Conservation (phyloP, 306 rosid genomes). For the Inga laurina region DNA sequence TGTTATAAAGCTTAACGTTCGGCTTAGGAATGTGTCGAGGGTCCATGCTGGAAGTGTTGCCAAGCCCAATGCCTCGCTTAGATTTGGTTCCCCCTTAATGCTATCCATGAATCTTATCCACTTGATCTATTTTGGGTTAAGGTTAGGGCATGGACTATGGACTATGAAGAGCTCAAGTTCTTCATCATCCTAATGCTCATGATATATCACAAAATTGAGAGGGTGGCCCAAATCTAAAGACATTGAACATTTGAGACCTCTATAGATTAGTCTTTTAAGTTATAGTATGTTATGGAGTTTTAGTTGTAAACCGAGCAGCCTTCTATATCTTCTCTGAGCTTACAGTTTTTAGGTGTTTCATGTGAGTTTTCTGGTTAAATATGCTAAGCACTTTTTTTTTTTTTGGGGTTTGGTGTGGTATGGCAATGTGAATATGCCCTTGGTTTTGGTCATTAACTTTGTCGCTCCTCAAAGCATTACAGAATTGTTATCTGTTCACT, state of each 20-base stretch:
- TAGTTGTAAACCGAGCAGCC: neutral
- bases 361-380: neutral
- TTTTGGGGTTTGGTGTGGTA: neutral
- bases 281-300: neutral
- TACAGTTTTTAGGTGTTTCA: neutral
- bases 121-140: neutral
- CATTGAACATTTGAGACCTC: neutral
- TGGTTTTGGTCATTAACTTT: neutral
- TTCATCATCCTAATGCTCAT: neutral
- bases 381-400: neutral
- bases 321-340: neutral
- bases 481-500: neutral
- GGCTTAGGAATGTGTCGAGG: neutral
- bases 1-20: neutral
- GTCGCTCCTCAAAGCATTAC: neutral
- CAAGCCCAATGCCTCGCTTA: neutral
- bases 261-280: neutral
- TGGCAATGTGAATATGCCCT: neutral
- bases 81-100: neutral
- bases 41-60: neutral
- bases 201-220: neutral
- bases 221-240: neutral
- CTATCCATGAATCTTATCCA: neutral
- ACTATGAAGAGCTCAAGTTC: neutral
- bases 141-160: neutral